Conservation (phyloP, 768 basidiomycete species). For the Russula vinacea region DNA sequence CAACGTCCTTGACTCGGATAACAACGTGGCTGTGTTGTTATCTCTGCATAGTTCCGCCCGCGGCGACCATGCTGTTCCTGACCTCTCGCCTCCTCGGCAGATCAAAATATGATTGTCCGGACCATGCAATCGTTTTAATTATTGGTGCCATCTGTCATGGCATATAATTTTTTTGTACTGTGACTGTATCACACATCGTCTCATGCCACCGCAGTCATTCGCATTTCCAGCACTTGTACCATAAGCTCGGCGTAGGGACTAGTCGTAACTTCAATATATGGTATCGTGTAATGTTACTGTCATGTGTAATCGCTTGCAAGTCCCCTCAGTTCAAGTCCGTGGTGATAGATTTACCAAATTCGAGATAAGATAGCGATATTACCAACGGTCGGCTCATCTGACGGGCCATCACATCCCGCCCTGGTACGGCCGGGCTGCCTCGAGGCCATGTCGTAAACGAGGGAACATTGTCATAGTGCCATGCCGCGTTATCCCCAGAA, state of each 20-base stretch:
- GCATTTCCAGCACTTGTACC: constrained; percentile 20
- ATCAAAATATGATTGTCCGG: constrained; percentile 41
- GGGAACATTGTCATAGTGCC: not conserved
- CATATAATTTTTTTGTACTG: constrained; percentile 19
- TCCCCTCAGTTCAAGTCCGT: not conserved
- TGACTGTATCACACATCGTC: constrained; percentile 10
- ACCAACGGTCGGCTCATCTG: not conserved
- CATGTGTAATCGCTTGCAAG: not conserved
- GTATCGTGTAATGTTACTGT: constrained; percentile 12
- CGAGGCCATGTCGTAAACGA: no score
- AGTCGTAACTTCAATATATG: constrained; percentile 15
- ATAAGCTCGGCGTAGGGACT: constrained; percentile 1
- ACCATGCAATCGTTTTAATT: constrained; percentile 5
- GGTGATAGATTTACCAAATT: not conserved
- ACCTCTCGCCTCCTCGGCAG: constrained; percentile 37
- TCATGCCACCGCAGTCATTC: constrained; percentile 25
- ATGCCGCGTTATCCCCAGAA: constrained; percentile 2
- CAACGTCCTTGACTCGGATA: constrained; percentile 62
- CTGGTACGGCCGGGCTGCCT: no score
- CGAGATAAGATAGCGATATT: not conserved
- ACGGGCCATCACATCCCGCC: not conserved
- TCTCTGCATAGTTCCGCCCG: constrained; percentile 48
- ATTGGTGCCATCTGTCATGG: constrained; percentile 3
- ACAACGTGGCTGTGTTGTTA: constrained; percentile 64
- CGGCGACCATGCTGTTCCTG: constrained; percentile 35